Evolutionary conservation across 2,329 filamentous ascomycete genomes (phyloP).

Genomic region (Coniochaeta sp.): DNA sequence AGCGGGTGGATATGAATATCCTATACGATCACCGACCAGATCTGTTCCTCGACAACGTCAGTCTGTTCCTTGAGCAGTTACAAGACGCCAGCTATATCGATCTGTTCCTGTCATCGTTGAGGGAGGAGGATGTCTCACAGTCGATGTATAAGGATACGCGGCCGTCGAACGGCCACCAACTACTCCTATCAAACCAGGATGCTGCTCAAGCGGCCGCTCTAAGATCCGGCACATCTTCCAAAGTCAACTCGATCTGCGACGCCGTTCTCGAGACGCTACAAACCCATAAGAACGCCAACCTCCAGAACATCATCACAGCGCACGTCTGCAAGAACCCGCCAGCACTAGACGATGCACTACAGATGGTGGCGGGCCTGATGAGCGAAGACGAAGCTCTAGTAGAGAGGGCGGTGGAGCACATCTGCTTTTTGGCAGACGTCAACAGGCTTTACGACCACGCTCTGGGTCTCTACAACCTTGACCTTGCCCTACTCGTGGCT

Average conservation of each 20-base stretch:
- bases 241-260: constrained; percentile 86
- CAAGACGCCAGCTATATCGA: constrained; percentile 78
- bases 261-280: constrained; percentile 66
- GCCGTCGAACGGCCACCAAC: constrained; percentile 25
- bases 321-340: constrained; percentile 91
- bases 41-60: constrained; percentile 72
- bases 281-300: constrained; percentile 51
- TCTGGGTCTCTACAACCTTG: constrained; percentile 83
- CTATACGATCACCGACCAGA: constrained; percentile 86
- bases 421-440: constrained; percentile 93
- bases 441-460: constrained; percentile 88
- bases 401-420: constrained; percentile 88
- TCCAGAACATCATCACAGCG: constrained; percentile 91
- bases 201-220: background rate
- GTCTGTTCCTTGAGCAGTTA: constrained; percentile 76
- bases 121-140: constrained; percentile 85
- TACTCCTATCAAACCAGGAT: background rate
- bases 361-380: constrained; percentile 69
- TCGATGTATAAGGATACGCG: constrained; percentile 91
- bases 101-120: constrained; percentile 79
- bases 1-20: constrained; percentile 97
- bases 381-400: constrained; percentile 63
- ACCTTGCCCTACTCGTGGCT: constrained; percentile 81
- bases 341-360: constrained; percentile 77
- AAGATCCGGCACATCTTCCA: constrained; percentile 30